A percentile compares a stretch with the other conserved stretches of the same genome.
Conservation (phyloP, 768 basidiomycete species). For the Xerocomellus amylosporus region DNA sequence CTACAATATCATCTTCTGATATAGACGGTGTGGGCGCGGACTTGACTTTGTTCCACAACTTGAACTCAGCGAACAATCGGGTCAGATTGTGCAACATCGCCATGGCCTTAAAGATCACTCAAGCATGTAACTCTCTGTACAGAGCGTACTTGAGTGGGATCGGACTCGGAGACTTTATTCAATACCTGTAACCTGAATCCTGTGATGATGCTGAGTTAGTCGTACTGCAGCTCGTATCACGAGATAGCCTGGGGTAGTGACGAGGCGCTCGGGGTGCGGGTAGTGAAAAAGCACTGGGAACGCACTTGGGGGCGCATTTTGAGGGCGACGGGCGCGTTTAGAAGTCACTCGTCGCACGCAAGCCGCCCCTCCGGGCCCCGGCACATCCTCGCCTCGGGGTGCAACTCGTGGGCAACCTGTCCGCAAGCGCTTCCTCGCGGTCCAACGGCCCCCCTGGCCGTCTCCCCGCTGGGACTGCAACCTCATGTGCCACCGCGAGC, state of each 20-base stretch:
- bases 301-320: too few species aligned
- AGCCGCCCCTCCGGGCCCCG: background rate
- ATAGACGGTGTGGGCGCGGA: background rate
- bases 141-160: background rate
- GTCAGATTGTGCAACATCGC: background rate
- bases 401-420: slow-evolving; percentile 55
- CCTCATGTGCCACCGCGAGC: background rate
- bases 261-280: too few species aligned
- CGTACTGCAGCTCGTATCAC: too few species aligned
- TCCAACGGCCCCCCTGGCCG: slow-evolving; percentile 42
- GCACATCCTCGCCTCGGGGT: slow-evolving; percentile 35
- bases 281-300: too few species aligned
- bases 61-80: background rate
- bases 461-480: background rate
- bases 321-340: too few species aligned
- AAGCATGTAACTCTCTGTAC: background rate
- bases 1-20: slow-evolving; percentile 16
- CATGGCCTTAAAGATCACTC: background rate
- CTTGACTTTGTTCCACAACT: slow-evolving; percentile 15
- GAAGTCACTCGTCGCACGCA: slow-evolving; percentile 4
- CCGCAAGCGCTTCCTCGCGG: slow-evolving; percentile 49
- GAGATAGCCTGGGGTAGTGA: too few species aligned
- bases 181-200: too few species aligned
- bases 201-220: too few species aligned
- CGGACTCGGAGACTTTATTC: background rate